phyloP scores from a whole-genome alignment of 1,284 basidiomycete species.

The Malassezia cuniculi region DNA sequence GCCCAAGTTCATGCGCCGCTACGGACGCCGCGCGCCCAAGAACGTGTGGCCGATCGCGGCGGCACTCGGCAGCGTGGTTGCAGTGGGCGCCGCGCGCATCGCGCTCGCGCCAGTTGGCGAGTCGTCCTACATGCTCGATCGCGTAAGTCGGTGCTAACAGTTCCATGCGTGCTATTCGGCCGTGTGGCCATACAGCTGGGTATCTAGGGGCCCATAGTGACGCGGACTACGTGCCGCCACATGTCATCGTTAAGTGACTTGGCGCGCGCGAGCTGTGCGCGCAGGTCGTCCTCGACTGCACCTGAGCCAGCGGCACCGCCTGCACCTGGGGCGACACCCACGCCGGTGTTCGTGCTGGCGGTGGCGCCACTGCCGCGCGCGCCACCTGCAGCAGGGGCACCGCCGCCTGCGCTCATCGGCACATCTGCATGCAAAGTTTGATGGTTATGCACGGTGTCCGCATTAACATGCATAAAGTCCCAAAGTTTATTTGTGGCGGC shows the following conservation, averaged over 20 bases:
- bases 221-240: slow-evolving; percentile 22
- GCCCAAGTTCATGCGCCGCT: slow-evolving; percentile 1
- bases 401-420: neutral
- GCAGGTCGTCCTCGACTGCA: slow-evolving; percentile 18
- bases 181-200: slow-evolving; percentile 3
- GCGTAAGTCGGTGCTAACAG: slow-evolving; percentile 6
- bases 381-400: neutral
- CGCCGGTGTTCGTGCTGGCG: neutral
- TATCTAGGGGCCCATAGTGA: neutral
- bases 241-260: slow-evolving; percentile 33
- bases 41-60: too few relatives aligned
- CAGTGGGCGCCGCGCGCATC: slow-evolving; percentile 1
- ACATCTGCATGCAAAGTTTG: neutral
- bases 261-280: slow-evolving; percentile 25
- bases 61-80: neutral
- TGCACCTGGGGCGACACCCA: slow-evolving; percentile 3
- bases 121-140: neutral
- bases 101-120: neutral
- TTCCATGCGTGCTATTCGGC: slow-evolving; percentile 2
- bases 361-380: neutral
- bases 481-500: too few relatives aligned
- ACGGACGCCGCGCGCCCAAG: neutral
- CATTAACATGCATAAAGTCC: too few relatives aligned
- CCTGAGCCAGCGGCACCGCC: slow-evolving; percentile 11
- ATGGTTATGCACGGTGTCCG: neutral